Evolutionary conservation across 805 yeast species (phyloP).

Genomic region (Yamadazyma philogaea): DNA sequence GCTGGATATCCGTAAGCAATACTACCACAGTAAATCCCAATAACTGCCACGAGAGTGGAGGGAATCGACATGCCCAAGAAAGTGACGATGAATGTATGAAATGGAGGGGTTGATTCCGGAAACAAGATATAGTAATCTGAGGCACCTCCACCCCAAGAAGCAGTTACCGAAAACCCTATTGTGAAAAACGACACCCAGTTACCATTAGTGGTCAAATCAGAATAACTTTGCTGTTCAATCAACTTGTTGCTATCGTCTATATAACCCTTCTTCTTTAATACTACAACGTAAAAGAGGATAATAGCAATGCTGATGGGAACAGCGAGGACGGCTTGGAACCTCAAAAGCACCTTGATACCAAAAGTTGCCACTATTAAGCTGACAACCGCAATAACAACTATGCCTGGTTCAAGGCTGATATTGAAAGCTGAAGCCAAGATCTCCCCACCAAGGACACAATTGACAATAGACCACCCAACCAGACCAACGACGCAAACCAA

Average conservation of each 20-base stretch:
- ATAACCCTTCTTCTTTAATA: slow-evolving; percentile 21
- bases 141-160: slow-evolving; percentile 36
- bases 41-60: slow-evolving; percentile 32
- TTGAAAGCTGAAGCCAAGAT: slow-evolving; percentile 27
- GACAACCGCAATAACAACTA: slow-evolving; percentile 25
- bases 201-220: slow-evolving; percentile 22
- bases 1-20: slow-evolving; percentile 32
- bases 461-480: slow-evolving; percentile 38
- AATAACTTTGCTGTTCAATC: slow-evolving; percentile 17
- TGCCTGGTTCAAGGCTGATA: slow-evolving; percentile 28
- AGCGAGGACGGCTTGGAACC: slow-evolving; percentile 27
- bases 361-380: slow-evolving; percentile 30
- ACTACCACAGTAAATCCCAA: slow-evolving; percentile 28
- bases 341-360: slow-evolving; percentile 30
- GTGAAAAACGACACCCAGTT: slow-evolving; percentile 36
- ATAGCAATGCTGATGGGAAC: slow-evolving; percentile 28
- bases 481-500: slow-evolving; percentile 32
- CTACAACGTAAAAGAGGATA: slow-evolving; percentile 31
- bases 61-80: slow-evolving; percentile 30
- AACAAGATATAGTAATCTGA: slow-evolving; percentile 33
- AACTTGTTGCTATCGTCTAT: slow-evolving; percentile 19
- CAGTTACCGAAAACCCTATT: slow-evolving; percentile 33
- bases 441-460: slow-evolving; percentile 37
- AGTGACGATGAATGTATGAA: slow-evolving; percentile 26
- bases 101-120: slow-evolving; percentile 27